Evolutionary conservation across 2,329 filamentous ascomycete species (phyloP), one percentile per base, ranked within the genome.

Genomic region (Rugonectria rugulosa): DNA sequence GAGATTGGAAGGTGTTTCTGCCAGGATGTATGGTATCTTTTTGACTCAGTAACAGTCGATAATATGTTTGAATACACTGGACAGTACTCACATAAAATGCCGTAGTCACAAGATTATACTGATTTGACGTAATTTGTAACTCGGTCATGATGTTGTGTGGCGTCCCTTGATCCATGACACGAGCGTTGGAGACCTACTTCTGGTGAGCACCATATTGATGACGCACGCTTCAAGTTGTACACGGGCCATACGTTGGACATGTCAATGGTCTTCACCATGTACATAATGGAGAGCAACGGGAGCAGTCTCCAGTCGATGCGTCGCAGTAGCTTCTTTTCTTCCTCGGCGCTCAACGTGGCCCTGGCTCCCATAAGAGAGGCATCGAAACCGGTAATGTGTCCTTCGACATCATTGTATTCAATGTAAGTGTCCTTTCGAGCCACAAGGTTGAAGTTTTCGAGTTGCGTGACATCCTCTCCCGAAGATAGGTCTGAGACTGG

Each of bases 81-180:
- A 36, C 11, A 27, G 6, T 14, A 47, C 70, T 53, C 46, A 77
- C 73, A 65, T 76, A 78, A 50, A 77, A 78, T 3, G 74, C 36
- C 0, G 71, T 71, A 5, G 69, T 75, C 15, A 78, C 65, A 9
- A 77, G 52, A 23, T 72, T 74, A 61, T 76, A 78, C 57, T 76
- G 64, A 54, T 78, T 72, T 0, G 73, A 72, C 1, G 73, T 74
- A 62, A 79, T 68, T 2, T 61, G 56, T 3, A 78, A 66, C 59
- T 78, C 69, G 5, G 66, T 74, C 69, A 79, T 68, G 44, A 79
- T 78, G 50, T 79, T 78, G 1, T 62, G 60, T 5, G 66, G 48
- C 5, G 75, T 77, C 6, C 74, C 75, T 34, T 61, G 68, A 45
- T 78, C 75, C 76, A 78, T 79, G 29, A 77, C 77, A 9, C 75